These are phyloP conservation scores for Aspergillus mulundensis DNA, from an alignment of 495 filamentous ascomycete genomes.

Conservation along the genomic window DNA sequence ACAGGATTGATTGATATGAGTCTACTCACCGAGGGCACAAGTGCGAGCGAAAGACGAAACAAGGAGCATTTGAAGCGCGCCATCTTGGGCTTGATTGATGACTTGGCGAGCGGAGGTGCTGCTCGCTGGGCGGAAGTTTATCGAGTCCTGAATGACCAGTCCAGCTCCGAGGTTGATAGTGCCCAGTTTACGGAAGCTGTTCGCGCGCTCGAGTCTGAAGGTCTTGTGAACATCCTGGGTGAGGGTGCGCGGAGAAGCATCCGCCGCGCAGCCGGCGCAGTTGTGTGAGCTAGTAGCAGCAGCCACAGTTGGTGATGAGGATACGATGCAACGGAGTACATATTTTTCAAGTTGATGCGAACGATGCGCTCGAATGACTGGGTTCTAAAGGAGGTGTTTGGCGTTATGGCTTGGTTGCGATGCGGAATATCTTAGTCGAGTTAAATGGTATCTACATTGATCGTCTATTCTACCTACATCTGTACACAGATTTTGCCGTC, in stretches of 20 bases:
- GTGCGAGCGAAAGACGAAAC: constrained; percentile 72
- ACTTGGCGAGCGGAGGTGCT: constrained; percentile 58
- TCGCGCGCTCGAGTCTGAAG: constrained; percentile 77
- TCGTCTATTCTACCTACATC: too few species aligned
- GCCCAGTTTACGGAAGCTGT: constrained; percentile 79
- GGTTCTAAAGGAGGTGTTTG: constrained; percentile 4
- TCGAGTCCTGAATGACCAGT: constrained; percentile 67
- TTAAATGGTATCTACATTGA: too few species aligned
- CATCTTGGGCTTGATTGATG: constrained; percentile 69
- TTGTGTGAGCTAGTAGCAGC: constrained; percentile 9
- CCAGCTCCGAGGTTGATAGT: constrained; percentile 66
- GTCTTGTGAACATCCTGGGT: constrained; percentile 72
- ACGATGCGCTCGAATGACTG: constrained; percentile 1
- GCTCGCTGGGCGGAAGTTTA: constrained; percentile 77
- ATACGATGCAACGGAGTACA: constrained; percentile 23
- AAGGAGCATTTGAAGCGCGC: constrained; percentile 82
- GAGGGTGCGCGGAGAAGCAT: constrained; percentile 82
- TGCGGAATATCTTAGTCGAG: neutral
- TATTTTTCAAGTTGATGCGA: constrained; percentile 15
- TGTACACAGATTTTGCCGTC: too few species aligned
- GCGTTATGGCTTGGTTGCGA: constrained; percentile 5
- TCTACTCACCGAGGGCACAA: constrained; percentile 86
- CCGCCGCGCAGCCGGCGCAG: constrained; percentile 63
- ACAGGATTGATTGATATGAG: constrained; percentile 97
- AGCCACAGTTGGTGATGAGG: constrained; percentile 17